phyloP scores from a whole-genome alignment of 164 flowering plant genomes.

The Euptelea pleiosperma region DNA sequence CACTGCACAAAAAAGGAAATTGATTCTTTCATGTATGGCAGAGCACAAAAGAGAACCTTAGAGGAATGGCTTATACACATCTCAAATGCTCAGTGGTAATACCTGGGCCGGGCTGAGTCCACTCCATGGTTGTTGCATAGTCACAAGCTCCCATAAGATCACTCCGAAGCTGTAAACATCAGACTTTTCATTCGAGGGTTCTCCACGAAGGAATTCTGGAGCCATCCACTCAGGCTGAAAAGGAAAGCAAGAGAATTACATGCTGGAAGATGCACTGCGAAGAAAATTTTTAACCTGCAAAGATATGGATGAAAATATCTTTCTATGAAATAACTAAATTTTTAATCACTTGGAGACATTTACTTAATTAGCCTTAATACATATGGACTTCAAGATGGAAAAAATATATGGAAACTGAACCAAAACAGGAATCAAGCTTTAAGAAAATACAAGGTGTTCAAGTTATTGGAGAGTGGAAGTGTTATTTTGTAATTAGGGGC shows the following conservation, averaged over 20 bases:
- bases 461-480: background rate
- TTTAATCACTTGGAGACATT: slow-evolving; percentile 2
- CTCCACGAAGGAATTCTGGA: slow-evolving; percentile 96
- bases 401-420: background rate
- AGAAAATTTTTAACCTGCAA: slow-evolving; percentile 32
- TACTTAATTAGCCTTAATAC: background rate
- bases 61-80: background rate
- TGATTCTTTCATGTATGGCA: background rate
- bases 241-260: slow-evolving; percentile 33
- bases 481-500: background rate
- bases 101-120: slow-evolving; percentile 95
- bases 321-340: slow-evolving; percentile 9
- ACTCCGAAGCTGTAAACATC: slow-evolving; percentile 99
- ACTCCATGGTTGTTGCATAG: slow-evolving; percentile 94
- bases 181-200: slow-evolving; percentile 89
- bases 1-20: background rate
- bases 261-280: slow-evolving; percentile 23
- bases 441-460: background rate
- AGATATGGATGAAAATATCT: slow-evolving; percentile 22
- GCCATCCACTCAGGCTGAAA: slow-evolving; percentile 99
- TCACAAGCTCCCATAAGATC: slow-evolving; percentile 89
- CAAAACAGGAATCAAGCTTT: background rate
- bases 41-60: background rate
- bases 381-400: background rate
- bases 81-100: slow-evolving; percentile 1